Base-by-base conservation (phyloP, 1,284 basidiomycete genomes). In the Sanghuangporus baumii region DNA sequence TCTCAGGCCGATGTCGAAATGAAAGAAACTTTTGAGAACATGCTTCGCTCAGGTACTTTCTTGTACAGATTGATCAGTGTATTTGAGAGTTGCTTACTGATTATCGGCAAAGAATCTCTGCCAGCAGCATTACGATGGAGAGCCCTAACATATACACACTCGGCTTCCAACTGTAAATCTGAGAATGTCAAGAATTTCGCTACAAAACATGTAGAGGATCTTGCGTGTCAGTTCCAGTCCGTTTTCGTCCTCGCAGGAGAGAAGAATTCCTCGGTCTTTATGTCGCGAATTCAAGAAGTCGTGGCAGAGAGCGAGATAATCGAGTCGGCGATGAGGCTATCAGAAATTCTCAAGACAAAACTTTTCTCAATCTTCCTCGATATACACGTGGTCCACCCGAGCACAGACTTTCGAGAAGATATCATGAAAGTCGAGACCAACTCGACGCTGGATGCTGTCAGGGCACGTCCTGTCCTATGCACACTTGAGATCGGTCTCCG, bases 121-220 rank as follows among this genome's bases (percentile, higher is more conserved):
- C 6, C 58, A 40, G 23, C 36, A 14, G 58, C 58, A 40, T 36
- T 60, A n/a, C 58, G 36, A 18, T 60, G 58, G 46, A 36, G 48
- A 41, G 47, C 58, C 11, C 23, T 51, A 2, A 23, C 20, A 18
- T 60, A 51, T 38, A 23, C 3, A 46, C 46, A 54, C 16, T 11
- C 50, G 23, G 16, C 3, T 6, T 14, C 50, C 9, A 34, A 14
- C 20, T 8, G 31, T 54, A 6, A 6, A 37, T 14, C 8, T 16
- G 6, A 4, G 7, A 23, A 34, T 37, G 31, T 23, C 52, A 54
- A 31, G 8, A 7, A 34, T 7, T 4, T 7, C 31, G 38, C 26
- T 31, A 31, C 26, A 31, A 31, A 31, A 31, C 26, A 31, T 31
- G 26, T 31, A 31, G 26, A 31, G 26, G 3, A 31, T 31, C 26